Conservation (phyloP, 768 basidiomycete genomes). For the Kwoniella mangroviensis region DNA sequence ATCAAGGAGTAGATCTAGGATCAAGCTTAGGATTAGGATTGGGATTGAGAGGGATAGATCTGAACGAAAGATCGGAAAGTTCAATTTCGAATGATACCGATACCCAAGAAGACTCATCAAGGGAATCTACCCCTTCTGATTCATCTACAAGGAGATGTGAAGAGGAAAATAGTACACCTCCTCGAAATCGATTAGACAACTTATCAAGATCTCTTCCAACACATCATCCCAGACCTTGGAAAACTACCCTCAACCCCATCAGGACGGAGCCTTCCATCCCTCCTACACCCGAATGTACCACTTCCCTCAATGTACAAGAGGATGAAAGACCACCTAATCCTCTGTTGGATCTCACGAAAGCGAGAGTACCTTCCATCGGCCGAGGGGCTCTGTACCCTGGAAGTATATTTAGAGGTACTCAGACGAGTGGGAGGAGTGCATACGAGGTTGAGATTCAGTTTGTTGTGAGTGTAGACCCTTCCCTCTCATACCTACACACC, state of each 20-base stretch:
- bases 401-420: slow-evolving; percentile 83
- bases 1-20: not conserved
- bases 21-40: slow-evolving; percentile 16
- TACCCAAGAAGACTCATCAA: not conserved
- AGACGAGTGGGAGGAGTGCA: slow-evolving; percentile 89
- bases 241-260: slow-evolving; percentile 13
- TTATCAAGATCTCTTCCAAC: slow-evolving; percentile 44
- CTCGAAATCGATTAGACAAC: not conserved
- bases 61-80: slow-evolving; percentile 4
- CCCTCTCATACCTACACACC: no score
- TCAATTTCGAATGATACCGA: slow-evolving; percentile 5
- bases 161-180: not conserved
- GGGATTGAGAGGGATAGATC: slow-evolving; percentile 19
- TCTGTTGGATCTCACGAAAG: slow-evolving; percentile 45
- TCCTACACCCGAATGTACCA: slow-evolving; percentile 9
- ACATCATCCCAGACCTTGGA: slow-evolving; percentile 39
- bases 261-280: not conserved
- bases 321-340: slow-evolving; percentile 43
- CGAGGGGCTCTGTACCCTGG: slow-evolving; percentile 71
- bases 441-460: slow-evolving; percentile 94
- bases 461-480: no score
- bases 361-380: slow-evolving; percentile 41
- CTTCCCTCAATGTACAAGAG: not conserved
- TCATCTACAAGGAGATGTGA: not conserved
- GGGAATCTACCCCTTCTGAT: slow-evolving; percentile 3